phyloP scores from a whole-genome alignment of 305 asterid genomes.

The Fraxinus greggii region DNA sequence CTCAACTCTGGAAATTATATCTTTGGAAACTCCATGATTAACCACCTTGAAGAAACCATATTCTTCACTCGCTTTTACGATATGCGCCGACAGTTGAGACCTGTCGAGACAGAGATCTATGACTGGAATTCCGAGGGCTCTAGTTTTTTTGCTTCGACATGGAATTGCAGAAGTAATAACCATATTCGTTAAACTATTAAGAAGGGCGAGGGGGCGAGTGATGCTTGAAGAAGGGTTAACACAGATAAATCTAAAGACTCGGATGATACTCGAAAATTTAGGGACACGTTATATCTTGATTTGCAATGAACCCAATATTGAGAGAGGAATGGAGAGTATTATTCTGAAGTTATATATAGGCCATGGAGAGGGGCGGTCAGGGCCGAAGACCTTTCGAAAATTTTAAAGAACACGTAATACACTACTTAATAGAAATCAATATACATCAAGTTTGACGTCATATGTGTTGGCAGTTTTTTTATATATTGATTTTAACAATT shows the following conservation, averaged over 20 bases:
- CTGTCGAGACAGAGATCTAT: constrained; percentile 31
- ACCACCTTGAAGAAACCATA: constrained; percentile 44
- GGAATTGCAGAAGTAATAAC: constrained; percentile 19
- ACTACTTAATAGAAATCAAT: no score
- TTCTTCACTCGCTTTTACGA: constrained; percentile 41
- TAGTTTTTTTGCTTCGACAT: constrained; percentile 20
- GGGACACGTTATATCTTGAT: not conserved
- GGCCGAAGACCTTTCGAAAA: no score
- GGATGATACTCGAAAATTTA: not conserved
- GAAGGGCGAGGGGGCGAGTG: not conserved
- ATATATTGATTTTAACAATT: no score
- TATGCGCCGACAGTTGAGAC: constrained; percentile 12
- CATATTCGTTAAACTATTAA: not conserved
- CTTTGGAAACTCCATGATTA: constrained; percentile 37
- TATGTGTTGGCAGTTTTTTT: no score
- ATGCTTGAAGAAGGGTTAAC: not conserved
- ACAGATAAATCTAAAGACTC: not conserved
- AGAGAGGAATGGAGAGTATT: not conserved
- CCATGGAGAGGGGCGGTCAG: not conserved
- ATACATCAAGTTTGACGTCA: no score
- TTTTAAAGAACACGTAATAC: no score
- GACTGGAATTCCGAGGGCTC: constrained; percentile 33
- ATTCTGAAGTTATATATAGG: not conserved
- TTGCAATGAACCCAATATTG: not conserved
- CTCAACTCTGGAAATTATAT: constrained; percentile 24